phyloP scores from a whole-genome alignment of 768 basidiomycete genomes.

The Candolleomyces eurysporus region DNA sequence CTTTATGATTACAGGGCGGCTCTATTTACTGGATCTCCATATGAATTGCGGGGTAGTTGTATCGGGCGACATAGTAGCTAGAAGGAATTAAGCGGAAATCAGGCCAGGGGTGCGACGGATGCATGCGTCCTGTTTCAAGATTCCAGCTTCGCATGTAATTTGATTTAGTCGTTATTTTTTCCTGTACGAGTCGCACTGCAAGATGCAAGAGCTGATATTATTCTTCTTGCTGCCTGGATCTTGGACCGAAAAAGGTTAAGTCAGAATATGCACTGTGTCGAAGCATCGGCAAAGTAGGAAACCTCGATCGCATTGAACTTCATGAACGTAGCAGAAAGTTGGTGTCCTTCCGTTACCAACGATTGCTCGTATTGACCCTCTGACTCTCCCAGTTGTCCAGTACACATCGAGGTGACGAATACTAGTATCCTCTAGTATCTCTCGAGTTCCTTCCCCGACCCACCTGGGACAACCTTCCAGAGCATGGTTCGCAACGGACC shows the following conservation, averaged over 20 bases:
- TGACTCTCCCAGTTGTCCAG: too few relatives aligned
- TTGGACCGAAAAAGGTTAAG: conserved; percentile 12
- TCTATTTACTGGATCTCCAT: conserved; percentile 34
- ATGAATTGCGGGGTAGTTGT: conserved; percentile 35
- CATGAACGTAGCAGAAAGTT: conserved; percentile 23
- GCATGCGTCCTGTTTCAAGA: conserved; percentile 26
- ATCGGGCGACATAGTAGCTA: conserved; percentile 32
- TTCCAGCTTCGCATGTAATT: conserved; percentile 32
- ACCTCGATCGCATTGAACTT: conserved; percentile 32
- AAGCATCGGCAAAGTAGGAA: too few relatives aligned
- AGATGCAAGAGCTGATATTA: conserved; percentile 28
- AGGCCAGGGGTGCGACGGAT: too few relatives aligned
- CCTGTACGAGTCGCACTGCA: conserved; percentile 27
- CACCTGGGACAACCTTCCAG: too few relatives aligned
- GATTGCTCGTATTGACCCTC: too few relatives aligned
- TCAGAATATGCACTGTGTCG: too few relatives aligned
- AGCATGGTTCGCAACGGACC: too few relatives aligned
- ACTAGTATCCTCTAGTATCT: too few relatives aligned
- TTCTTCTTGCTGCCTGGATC: conserved; percentile 27
- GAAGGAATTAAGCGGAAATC: too few relatives aligned
- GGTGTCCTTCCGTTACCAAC: too few relatives aligned
- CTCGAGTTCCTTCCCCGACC: too few relatives aligned
- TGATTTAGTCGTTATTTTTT: conserved; percentile 32
- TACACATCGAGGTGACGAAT: too few relatives aligned
- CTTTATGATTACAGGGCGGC: background rate